Conservation (phyloP, 192 early-diverging fungal genomes). For the Piromyces sp. region DNA sequence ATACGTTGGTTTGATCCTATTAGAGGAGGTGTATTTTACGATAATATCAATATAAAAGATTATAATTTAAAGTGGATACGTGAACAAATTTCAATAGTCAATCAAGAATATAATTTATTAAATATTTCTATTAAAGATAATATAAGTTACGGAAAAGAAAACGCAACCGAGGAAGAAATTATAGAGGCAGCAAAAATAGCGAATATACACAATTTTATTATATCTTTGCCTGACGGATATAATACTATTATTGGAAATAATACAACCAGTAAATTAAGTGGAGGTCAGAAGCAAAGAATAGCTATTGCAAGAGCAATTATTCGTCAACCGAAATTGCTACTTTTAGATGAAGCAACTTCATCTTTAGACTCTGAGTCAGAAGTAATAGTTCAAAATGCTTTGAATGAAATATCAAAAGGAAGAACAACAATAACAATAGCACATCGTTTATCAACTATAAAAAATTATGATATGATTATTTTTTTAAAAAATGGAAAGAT, state of each 20-base stretch:
- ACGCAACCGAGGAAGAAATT: conserved; percentile 7
- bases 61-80: conserved; percentile 52
- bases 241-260: neutral
- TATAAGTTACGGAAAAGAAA: conserved; percentile 52
- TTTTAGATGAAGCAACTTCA: neutral
- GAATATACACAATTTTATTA: neutral
- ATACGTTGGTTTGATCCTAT: conserved; percentile 37
- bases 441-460: no score
- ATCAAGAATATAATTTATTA: conserved; percentile 81
- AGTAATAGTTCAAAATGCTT: neutral
- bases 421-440: conserved; percentile 2
- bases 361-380: conserved; percentile 12
- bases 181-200: neutral
- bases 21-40: conserved; percentile 36
- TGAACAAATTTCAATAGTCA: conserved; percentile 58
- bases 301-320: conserved; percentile 24
- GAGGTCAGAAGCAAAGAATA: conserved; percentile 78
- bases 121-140: conserved; percentile 79
- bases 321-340: neutral
- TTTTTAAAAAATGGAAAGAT: no score
- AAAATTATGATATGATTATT: no score
- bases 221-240: neutral
- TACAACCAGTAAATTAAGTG: conserved; percentile 14
- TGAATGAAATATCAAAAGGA: neutral
- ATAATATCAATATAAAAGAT: conserved; percentile 33